Evolutionary conservation across 495 filamentous ascomycete genomes (phyloP).

Genomic region (Hypoxylon rickii): DNA sequence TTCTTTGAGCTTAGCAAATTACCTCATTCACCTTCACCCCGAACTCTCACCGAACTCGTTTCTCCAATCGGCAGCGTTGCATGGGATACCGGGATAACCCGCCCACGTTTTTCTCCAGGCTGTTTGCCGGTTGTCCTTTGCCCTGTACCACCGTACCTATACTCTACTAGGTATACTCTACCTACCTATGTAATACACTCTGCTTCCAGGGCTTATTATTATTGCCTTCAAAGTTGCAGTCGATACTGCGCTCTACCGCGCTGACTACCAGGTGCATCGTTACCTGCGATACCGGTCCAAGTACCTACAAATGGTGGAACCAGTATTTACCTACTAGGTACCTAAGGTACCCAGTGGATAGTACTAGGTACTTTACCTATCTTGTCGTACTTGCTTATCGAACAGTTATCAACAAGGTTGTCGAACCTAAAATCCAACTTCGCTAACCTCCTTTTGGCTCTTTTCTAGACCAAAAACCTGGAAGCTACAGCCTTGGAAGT

Average conservation of each 20-base stretch:
- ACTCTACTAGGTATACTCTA: too few species aligned
- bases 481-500: slow-evolving; percentile 6
- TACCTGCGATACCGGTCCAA: too few species aligned
- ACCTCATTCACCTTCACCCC: slow-evolving; percentile 15
- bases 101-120: slow-evolving; percentile 3
- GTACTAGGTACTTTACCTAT: too few species aligned
- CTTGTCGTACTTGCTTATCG: too few species aligned
- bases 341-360: too few species aligned
- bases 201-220: too few species aligned
- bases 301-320: too few species aligned
- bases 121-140: slow-evolving; percentile 6
- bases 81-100: slow-evolving; percentile 28
- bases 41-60: slow-evolving; percentile 19
- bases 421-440: slow-evolving; percentile 7
- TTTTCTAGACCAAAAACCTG: slow-evolving; percentile 16
- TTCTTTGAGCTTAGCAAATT: not conserved
- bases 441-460: slow-evolving; percentile 24
- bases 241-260: too few species aligned
- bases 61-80: slow-evolving; percentile 27
- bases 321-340: too few species aligned
- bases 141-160: slow-evolving; percentile 4
- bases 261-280: too few species aligned
- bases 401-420: not conserved
- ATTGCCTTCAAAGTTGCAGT: too few species aligned
- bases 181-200: too few species aligned